Evolutionary conservation across 75 land plant genomes (phyloP), one percentile per base, ranked within the genome.

Genomic region (Pinus albicaulis): DNA sequence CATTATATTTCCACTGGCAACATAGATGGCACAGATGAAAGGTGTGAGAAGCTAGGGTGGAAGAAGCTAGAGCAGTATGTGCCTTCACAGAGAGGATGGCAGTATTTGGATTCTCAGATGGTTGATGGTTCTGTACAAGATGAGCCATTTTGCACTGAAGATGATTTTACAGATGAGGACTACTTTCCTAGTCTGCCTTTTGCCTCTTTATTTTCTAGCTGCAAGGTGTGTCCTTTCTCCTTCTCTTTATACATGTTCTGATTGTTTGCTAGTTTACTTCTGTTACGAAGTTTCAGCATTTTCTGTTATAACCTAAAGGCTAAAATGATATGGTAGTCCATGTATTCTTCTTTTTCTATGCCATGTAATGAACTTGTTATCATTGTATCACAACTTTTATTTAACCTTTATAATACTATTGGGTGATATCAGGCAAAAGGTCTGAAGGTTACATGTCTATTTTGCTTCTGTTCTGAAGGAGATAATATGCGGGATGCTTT

Each of bases 381-480:
- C 2, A 2, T 68, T 20, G n/a, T 20, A 17, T 64, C 23, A 10
- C 10, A 41, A 0, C 7, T 68, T 41, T 20, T 20, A 41, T 36
- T 20, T 48, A 41, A 68, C 14, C n/a, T 34, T 3, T 68, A 12
- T 41, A 41, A n/a, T 68, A 41, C n/a, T 41, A 41, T 17, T 10
- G 71, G 13, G 38, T 38, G 48, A 36, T 59, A 48, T 56, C 84
- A 97, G 99, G 95, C 88, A 55, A 87, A 82, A 82, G 98, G 98
- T 72, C 77, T 97, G 75, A 88, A 87, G 70, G 99, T 92, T 24
- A 86, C 92, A 38, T 94, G 98, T 81, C 72, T 97, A 65, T 83
- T 97, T 48, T 88, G 89, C 78, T 92, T 92, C 77, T 95, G 98
- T 61, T 88, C 99, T 15, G 99, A 97, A 85, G 99, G 99, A 41